A percentile compares a stretch with the other conserved stretches of the same genome.
These are phyloP conservation scores for Chlorencoelia australis DNA, from an alignment of 2,329 filamentous ascomycete genomes.

Conservation along the genomic window DNA sequence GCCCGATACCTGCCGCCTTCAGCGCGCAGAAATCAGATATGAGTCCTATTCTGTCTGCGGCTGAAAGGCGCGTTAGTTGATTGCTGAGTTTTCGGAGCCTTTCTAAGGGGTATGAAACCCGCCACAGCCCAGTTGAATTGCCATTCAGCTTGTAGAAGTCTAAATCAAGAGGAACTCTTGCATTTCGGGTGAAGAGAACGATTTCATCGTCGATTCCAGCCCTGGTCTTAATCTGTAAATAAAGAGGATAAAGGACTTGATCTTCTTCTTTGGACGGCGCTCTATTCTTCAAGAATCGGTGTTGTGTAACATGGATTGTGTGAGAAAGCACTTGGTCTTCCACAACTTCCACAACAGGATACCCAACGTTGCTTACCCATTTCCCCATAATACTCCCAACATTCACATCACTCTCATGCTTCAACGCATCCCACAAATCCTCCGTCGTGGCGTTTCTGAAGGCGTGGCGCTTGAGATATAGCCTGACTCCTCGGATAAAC, in stretches of 20 bases:
- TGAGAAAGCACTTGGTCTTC: constrained; percentile 32
- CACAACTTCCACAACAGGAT: constrained; percentile 55
- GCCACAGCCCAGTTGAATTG: constrained; percentile 58
- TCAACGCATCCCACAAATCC: constrained; percentile 59
- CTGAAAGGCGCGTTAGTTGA: constrained; percentile 49
- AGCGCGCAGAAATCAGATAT: constrained; percentile 57
- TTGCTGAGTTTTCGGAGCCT: constrained; percentile 55
- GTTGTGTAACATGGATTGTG: constrained; percentile 56
- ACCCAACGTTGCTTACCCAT: constrained; percentile 64
- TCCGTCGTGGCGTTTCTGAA: constrained; percentile 51
- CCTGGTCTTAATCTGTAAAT: constrained; percentile 55
- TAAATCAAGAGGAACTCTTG: constrained; percentile 20
- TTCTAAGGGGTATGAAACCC: constrained; percentile 54
- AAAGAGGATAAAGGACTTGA: constrained; percentile 53
- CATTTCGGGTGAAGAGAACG: background rate
- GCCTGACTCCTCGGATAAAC: constrained; percentile 59
- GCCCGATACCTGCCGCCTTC: constrained; percentile 26
- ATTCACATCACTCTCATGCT: constrained; percentile 58
- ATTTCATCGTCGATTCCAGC: constrained; percentile 33
- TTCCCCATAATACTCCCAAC: constrained; percentile 59
- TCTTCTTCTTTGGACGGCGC: constrained; percentile 42
- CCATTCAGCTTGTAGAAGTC: constrained; percentile 65
- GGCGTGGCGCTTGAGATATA: constrained; percentile 60
- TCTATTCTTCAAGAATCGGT: constrained; percentile 57
- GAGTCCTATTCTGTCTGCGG: constrained; percentile 61